Evolutionary conservation across 1,139 yeast species (phyloP).

Genomic region (Kodamaea ohmeri): DNA sequence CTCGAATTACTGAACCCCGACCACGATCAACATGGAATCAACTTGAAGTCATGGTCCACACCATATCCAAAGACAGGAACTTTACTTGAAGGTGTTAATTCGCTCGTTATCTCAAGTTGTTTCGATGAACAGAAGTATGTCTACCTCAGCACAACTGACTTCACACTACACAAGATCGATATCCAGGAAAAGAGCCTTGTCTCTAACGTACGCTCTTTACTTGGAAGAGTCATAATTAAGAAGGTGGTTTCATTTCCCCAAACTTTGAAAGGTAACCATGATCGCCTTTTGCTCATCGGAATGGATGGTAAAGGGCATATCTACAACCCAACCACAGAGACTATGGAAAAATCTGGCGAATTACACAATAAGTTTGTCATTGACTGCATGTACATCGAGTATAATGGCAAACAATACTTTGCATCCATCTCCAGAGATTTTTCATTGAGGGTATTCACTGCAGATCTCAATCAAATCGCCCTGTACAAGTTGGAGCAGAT

Average conservation of each 20-base stretch:
- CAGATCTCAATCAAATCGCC: constrained; percentile 1
- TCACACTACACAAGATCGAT: constrained; percentile 23
- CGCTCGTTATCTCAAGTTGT: constrained; percentile 27
- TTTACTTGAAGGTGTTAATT: constrained; percentile 16
- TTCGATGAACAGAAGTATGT: constrained; percentile 13
- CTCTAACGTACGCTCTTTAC: constrained; percentile 12
- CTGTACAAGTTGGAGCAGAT: constrained; percentile 10
- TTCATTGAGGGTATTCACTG: constrained; percentile 30
- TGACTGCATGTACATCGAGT: constrained; percentile 26
- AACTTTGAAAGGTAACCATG: constrained; percentile 11
- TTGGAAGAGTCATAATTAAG: constrained; percentile 35
- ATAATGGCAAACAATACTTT: constrained; percentile 30
- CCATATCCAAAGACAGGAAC: constrained; percentile 27
- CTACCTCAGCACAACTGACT: constrained; percentile 27
- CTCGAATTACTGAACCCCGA: constrained; percentile 19
- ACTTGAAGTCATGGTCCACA: constrained; percentile 25
- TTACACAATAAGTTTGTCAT: constrained; percentile 35
- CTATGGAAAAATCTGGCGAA: constrained; percentile 13
- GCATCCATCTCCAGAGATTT: constrained; percentile 67
- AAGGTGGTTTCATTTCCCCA: constrained; percentile 23
- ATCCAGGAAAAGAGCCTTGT: constrained; percentile 15
- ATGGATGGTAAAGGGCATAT: constrained; percentile 37
- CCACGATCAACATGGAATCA: constrained; percentile 5
- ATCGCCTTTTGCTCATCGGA: constrained; percentile 29
- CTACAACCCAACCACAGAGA: constrained; percentile 14